Evolutionary conservation across 176 grass and related monocot species (phyloP).

Genomic region (Ananas comosus): DNA sequence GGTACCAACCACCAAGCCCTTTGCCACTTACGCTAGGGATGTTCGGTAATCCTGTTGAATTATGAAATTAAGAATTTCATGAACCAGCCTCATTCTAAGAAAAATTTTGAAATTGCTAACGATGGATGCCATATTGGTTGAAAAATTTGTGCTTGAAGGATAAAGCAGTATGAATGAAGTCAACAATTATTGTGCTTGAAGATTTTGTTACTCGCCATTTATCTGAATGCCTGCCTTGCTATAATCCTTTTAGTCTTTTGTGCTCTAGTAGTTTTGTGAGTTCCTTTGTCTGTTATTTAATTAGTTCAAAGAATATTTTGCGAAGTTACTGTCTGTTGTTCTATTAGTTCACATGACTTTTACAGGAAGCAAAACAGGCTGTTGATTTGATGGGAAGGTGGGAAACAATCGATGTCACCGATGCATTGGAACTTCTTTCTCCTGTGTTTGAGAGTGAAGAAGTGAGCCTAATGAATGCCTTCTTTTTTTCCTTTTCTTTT

Average conservation of each 20-base stretch:
- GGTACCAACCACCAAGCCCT: too few relatives aligned
- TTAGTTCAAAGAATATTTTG: not conserved
- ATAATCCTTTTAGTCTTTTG: constrained; percentile 1
- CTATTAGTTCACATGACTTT: constrained; percentile 1
- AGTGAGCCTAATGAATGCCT: constrained; percentile 32
- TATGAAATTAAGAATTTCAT: too few relatives aligned
- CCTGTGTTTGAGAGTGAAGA: constrained; percentile 90
- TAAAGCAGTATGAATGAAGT: too few relatives aligned
- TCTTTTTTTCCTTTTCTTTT: not conserved
- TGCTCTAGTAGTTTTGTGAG: too few relatives aligned
- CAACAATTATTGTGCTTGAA: too few relatives aligned
- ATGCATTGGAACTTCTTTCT: constrained; percentile 91
- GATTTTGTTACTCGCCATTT: too few relatives aligned
- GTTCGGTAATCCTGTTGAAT: too few relatives aligned
- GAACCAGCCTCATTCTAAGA: too few relatives aligned
- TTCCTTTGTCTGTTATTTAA: not conserved
- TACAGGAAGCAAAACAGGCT: constrained; percentile 94
- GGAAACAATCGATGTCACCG: constrained; percentile 95
- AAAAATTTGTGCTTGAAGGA: too few relatives aligned
- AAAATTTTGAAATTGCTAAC: too few relatives aligned
- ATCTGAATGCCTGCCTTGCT: not conserved
- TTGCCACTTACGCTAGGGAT: too few relatives aligned
- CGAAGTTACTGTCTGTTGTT: not conserved
- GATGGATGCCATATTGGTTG: too few relatives aligned
- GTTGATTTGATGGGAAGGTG: constrained; percentile 89